Evolutionary conservation across 352 stramenopile genomes (phyloP).

Genomic region (Phytopythium delawarense): DNA sequence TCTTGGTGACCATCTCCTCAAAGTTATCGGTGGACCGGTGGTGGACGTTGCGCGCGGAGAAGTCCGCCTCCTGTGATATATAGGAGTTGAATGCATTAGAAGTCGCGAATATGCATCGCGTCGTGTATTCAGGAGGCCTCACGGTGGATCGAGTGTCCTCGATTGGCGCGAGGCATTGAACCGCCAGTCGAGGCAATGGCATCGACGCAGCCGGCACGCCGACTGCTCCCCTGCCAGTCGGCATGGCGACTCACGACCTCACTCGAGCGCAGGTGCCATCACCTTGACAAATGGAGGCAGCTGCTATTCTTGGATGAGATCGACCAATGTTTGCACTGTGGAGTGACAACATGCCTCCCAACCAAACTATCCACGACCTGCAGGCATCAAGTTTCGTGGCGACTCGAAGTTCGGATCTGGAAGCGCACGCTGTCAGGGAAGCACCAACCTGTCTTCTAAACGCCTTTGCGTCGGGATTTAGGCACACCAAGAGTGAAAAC

Average conservation of each 20-base stretch:
- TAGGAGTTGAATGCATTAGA: not conserved
- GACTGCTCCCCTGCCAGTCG: not conserved
- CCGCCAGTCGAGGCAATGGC: conserved; percentile 14
- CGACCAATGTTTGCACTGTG: not conserved
- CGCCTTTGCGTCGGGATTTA: too few species aligned
- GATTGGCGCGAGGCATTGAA: conserved; percentile 35
- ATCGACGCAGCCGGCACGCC: not conserved
- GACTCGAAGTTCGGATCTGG: too few species aligned
- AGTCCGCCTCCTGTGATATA: conserved; percentile 28
- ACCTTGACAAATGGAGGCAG: not conserved
- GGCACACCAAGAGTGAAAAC: too few species aligned
- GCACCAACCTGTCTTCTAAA: too few species aligned
- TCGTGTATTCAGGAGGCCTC: not conserved
- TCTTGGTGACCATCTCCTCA: conserved; percentile 28
- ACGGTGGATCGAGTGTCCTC: conserved; percentile 31
- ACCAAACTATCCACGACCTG: too few species aligned
- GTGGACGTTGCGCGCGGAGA: conserved; percentile 39
- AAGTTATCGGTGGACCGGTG: conserved; percentile 33
- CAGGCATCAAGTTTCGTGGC: too few species aligned
- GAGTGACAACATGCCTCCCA: too few species aligned
- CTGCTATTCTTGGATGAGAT: not conserved
- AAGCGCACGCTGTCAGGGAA: too few species aligned
- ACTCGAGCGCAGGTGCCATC: not conserved
- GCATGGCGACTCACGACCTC: not conserved
- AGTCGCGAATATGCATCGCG: not conserved